phyloP scores from a whole-genome alignment of 1,284 basidiomycete genomes.

The Austroboletus novae-zelandiae region DNA sequence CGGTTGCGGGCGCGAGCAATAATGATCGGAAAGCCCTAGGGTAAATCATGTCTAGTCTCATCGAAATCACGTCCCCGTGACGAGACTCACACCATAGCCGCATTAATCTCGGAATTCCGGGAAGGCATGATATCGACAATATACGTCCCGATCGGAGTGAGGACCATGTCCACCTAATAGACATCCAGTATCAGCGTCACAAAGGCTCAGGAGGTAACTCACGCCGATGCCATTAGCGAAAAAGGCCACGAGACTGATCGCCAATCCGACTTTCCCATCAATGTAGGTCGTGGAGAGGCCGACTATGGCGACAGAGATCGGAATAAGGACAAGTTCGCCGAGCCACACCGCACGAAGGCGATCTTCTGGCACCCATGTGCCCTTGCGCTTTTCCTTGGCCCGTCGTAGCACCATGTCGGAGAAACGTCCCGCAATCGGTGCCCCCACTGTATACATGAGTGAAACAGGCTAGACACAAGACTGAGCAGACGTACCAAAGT shows the following conservation, averaged over 20 bases:
- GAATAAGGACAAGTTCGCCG: slow-evolving; percentile 44
- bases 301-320: slow-evolving; percentile 24
- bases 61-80: background rate
- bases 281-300: slow-evolving; percentile 35
- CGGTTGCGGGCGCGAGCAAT: slow-evolving; percentile 26
- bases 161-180: slow-evolving; percentile 41
- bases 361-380: slow-evolving; percentile 57
- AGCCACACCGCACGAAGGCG: slow-evolving; percentile 49
- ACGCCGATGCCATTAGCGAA: slow-evolving; percentile 53
- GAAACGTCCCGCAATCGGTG: slow-evolving; percentile 48
- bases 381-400: slow-evolving; percentile 49
- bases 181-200: background rate
- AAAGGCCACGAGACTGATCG: slow-evolving; percentile 41
- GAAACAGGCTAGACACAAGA: background rate
- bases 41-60: background rate
- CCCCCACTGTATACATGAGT: slow-evolving; percentile 40
- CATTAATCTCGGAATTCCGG: slow-evolving; percentile 52
- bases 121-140: slow-evolving; percentile 53
- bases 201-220: slow-evolving; percentile 9
- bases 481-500: slow-evolving; percentile 44
- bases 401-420: slow-evolving; percentile 49
- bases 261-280: slow-evolving; percentile 39
- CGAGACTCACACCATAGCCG: slow-evolving; percentile 37
- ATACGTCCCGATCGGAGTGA: slow-evolving; percentile 55
- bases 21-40: slow-evolving; percentile 44